Base-by-base conservation (phyloP, 2,329 filamentous ascomycete genomes). In the Ampelomyces quisqualis region DNA sequence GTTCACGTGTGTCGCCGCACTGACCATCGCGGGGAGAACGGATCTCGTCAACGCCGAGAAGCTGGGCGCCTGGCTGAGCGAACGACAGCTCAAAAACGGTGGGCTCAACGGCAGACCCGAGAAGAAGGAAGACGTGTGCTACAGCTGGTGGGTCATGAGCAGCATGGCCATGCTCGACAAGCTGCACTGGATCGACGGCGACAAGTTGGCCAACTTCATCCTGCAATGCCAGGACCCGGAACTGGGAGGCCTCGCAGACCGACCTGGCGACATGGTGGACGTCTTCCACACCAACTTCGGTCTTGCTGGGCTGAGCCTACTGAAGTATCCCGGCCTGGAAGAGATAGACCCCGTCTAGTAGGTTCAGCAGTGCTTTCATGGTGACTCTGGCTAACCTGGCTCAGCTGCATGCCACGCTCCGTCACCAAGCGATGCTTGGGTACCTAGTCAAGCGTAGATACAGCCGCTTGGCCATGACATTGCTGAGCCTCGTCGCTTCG, bases 81-180 rank as follows among this genome's bases (percentile, higher is more conserved):
- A 98, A 70, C 80, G 93, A 49, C 93, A 98, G 67, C 76, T 95
- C 19, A 80, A 88, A 7, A 85, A 84, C 33, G 93, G 93, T 20
- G 93, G 93, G 0, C 73, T 98, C 35, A 98, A 98, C 65, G 93
- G 93, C 2, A 80, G 93, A 34, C 93, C 93, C 0, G 93, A 97
- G 72, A 98, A 98, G 74, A 73, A 87, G 49, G 91, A 95, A 65
- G 93, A 98, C 67, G 91, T 95, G 10, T 98, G 93, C 73, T 98
- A 98, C 72, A 95, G 89, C 67, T 98, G 93, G 93, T 98, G 93
- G 93, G 93, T 97, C 30, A 74, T 91, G 62, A 91, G 88, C 63
- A 95, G 90, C 65, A 73, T 98, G 54, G 85, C 86, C 31, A 96
- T 97, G 78, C 87, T 98, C 54, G 83, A 79, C 38, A 84, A 85